A percentile compares a stretch with the other conserved stretches of the same genome.
phyloP scores from a whole-genome alignment of 192 early-diverging fungal species.

The Backusella australiensis region DNA sequence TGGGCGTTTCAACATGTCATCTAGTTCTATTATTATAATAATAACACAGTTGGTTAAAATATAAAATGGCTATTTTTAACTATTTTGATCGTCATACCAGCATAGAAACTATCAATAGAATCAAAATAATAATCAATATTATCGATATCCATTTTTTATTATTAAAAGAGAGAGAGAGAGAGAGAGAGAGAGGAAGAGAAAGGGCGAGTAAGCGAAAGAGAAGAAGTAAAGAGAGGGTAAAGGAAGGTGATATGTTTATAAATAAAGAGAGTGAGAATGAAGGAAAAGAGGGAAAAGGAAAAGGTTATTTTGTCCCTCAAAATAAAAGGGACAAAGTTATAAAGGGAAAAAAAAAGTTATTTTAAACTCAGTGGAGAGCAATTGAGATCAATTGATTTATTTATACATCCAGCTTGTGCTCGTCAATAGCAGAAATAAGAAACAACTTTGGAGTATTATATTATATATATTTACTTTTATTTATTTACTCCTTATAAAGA shows the following conservation, averaged over 20 bases:
- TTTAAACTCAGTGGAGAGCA: background rate
- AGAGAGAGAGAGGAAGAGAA: background rate
- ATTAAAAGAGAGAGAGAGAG: background rate
- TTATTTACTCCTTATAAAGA: no score
- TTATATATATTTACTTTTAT: no score
- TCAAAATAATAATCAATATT: constrained; percentile 36
- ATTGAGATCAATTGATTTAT: background rate
- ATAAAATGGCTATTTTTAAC: background rate
- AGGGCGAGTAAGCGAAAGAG: background rate
- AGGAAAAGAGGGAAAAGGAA: constrained; percentile 3
- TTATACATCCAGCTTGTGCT: background rate
- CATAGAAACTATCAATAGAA: constrained; percentile 30
- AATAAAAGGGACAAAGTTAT: background rate
- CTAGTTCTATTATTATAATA: constrained; percentile 29
- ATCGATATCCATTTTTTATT: constrained; percentile 10
- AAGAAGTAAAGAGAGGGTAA: background rate
- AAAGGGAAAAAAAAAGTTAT: background rate
- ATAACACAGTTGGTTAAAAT: background rate
- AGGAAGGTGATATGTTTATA: background rate
- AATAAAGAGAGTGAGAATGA: background rate
- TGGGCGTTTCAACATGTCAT: constrained; percentile 21
- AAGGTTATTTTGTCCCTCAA: constrained; percentile 1
- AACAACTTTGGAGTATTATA: no score
- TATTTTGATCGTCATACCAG: constrained; percentile 21
- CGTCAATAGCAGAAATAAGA: background rate